phyloP scores from a whole-genome alignment of 768 basidiomycete species.

The Filobasidium wieringae region DNA sequence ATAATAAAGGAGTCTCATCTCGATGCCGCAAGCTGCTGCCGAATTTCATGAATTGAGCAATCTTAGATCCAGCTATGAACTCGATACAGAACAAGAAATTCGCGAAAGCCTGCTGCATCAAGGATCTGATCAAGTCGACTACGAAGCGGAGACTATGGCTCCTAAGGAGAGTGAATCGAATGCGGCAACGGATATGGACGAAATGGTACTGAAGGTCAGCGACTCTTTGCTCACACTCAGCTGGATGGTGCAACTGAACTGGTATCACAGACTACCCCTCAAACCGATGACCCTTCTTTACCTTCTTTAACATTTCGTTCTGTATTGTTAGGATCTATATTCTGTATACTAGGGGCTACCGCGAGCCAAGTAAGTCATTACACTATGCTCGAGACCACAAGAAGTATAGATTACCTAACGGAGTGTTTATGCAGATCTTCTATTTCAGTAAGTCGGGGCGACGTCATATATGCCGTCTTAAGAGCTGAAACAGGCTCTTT shows the following conservation, averaged over 20 bases:
- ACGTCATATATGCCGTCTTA: neutral
- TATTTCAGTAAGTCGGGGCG: conserved; percentile 32
- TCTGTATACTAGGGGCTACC: conserved; percentile 36
- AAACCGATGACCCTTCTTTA: conserved; percentile 36
- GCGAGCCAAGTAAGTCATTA: conserved; percentile 21
- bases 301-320: conserved; percentile 36
- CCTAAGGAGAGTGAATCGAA: too few relatives aligned
- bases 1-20: too few relatives aligned
- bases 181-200: conserved; percentile 27
- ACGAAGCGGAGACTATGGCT: too few relatives aligned
- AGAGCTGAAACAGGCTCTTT: neutral
- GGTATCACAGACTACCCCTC: conserved; percentile 28
- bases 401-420: neutral
- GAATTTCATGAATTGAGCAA: too few relatives aligned
- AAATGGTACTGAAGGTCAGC: conserved; percentile 30
- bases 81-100: too few relatives aligned
- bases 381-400: neutral
- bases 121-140: too few relatives aligned
- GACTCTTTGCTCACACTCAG: neutral
- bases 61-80: too few relatives aligned
- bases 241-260: neutral
- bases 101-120: too few relatives aligned
- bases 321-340: conserved; percentile 32
- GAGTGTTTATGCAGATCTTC: conserved; percentile 19
- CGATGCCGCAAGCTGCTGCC: too few relatives aligned